These are phyloP conservation scores for Lepidium campestre DNA, from an alignment of 441 rosid species.

Conservation along the genomic window DNA sequence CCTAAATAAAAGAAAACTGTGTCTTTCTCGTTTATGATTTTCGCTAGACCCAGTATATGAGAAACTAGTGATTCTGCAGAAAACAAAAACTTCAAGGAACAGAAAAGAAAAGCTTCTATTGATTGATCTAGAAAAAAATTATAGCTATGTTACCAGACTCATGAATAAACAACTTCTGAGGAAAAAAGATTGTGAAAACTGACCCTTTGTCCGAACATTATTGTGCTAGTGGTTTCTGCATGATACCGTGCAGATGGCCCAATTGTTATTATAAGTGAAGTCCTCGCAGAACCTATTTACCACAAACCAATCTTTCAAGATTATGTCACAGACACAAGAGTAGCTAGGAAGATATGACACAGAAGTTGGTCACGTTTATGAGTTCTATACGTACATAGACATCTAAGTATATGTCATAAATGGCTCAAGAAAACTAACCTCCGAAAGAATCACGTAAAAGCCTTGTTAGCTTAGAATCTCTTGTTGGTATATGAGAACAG, in stretches of 20 bases:
- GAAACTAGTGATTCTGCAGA: background rate
- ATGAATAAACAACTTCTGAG: background rate
- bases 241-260: slow-evolving; percentile 79
- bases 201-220: slow-evolving; percentile 94
- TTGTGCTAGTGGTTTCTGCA: slow-evolving; percentile 87
- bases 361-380: background rate
- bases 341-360: background rate
- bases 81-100: background rate
- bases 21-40: slow-evolving; percentile 1
- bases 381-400: background rate
- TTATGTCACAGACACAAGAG: slow-evolving; percentile 2
- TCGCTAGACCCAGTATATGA: background rate
- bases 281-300: slow-evolving; percentile 78
- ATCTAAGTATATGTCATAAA: background rate
- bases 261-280: slow-evolving; percentile 77
- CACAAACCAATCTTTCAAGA: slow-evolving; percentile 5
- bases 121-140: background rate
- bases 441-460: slow-evolving; percentile 94
- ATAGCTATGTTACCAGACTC: background rate
- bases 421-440: slow-evolving; percentile 40
- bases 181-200: slow-evolving; percentile 26
- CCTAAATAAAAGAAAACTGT: background rate
- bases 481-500: slow-evolving; percentile 77
- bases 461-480: slow-evolving; percentile 91
- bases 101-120: background rate